Evolutionary conservation across 805 yeast genomes (phyloP).

Genomic region (Naumovozyma dairenensis): DNA sequence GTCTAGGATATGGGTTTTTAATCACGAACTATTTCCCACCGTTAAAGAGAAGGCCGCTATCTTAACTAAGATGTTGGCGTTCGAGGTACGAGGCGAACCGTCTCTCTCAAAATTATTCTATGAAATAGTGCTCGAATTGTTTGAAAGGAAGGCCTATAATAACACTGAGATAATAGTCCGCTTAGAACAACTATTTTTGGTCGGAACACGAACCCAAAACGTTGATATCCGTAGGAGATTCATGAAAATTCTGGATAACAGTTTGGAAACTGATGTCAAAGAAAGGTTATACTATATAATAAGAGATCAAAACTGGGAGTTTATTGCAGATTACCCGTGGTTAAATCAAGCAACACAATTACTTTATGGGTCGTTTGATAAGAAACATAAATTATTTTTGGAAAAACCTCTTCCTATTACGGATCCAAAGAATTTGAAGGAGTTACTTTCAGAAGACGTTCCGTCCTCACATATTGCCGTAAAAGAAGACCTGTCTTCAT

Average conservation of each 20-base stretch:
- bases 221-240: slow-evolving; percentile 63
- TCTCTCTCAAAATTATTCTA: slow-evolving; percentile 70
- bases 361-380: slow-evolving; percentile 66
- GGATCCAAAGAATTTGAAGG: slow-evolving; percentile 22
- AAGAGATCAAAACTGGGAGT: slow-evolving; percentile 97
- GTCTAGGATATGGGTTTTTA: slow-evolving; percentile 84
- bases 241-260: slow-evolving; percentile 67
- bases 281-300: slow-evolving; percentile 78
- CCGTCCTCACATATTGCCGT: slow-evolving; percentile 6
- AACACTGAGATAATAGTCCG: slow-evolving; percentile 86
- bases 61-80: slow-evolving; percentile 84
- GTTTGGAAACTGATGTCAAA: slow-evolving; percentile 67
- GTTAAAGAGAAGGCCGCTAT: slow-evolving; percentile 94
- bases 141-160: slow-evolving; percentile 66
- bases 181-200: slow-evolving; percentile 92
- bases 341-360: slow-evolving; percentile 85
- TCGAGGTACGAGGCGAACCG: slow-evolving; percentile 80
- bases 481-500: slow-evolving; percentile 14
- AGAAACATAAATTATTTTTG: slow-evolving; percentile 37
- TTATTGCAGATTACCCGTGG: slow-evolving; percentile 88
- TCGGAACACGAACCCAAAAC: slow-evolving; percentile 81
- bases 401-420: slow-evolving; percentile 45
- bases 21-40: slow-evolving; percentile 83
- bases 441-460: slow-evolving; percentile 12
- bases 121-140: slow-evolving; percentile 77